Conservation (phyloP, 169 alveolate species). For the Cryptosporidium parvum region DNA sequence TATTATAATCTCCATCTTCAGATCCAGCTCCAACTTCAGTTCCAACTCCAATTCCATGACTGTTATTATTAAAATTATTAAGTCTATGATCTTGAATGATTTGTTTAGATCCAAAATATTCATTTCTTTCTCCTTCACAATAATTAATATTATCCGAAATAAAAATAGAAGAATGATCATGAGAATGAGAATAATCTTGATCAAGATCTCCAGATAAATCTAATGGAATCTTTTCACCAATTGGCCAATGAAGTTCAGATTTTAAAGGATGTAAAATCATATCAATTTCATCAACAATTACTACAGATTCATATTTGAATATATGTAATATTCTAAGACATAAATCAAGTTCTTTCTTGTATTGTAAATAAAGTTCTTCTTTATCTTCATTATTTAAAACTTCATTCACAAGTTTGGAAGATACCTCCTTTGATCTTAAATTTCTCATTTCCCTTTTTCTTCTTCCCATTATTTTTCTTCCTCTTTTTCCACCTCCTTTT, state of each 20-base stretch:
- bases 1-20: neutral
- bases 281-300: slow-evolving; percentile 92
- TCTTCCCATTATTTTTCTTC: no score
- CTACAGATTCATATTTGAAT: slow-evolving; percentile 82
- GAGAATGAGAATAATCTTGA: neutral
- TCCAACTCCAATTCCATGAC: no score
- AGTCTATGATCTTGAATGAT: neutral
- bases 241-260: slow-evolving; percentile 94
- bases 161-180: neutral
- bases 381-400: slow-evolving; percentile 25
- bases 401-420: neutral
- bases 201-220: slow-evolving; percentile 12
- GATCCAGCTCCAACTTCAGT: no score
- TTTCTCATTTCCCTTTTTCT: neutral
- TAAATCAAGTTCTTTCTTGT: slow-evolving; percentile 80
- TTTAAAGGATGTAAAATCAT: slow-evolving; percentile 91
- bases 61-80: no score
- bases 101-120: neutral
- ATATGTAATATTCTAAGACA: slow-evolving; percentile 83
- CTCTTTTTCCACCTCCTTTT: no score
- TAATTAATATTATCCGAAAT: no score
- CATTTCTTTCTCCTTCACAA: neutral
- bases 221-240: slow-evolving; percentile 85
- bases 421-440: neutral
- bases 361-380: slow-evolving; percentile 53